Conservation (phyloP, 106 monocot genomes). For the Narthecium ossifragum region DNA sequence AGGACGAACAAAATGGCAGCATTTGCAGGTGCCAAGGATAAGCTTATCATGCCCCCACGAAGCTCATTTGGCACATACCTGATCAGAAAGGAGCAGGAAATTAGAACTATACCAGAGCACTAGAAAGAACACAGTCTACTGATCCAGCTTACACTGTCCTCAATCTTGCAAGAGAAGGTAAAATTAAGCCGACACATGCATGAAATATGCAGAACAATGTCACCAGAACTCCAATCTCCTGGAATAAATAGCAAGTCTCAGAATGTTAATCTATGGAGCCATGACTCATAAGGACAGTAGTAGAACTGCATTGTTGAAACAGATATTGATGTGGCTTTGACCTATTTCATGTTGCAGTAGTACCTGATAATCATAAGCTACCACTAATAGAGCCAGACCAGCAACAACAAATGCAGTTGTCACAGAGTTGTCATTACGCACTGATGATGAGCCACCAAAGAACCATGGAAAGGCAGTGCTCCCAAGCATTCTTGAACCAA, state of each 20-base stretch:
- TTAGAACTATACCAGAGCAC: too few species aligned
- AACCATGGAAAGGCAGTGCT: conserved; percentile 78
- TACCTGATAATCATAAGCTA: conserved; percentile 98
- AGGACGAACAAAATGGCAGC: conserved; percentile 58
- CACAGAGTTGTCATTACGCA: conserved; percentile 56
- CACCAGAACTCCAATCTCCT: conserved; percentile 69
- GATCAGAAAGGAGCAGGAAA: conserved; percentile 11
- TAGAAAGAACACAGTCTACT: too few species aligned
- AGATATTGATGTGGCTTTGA: not conserved
- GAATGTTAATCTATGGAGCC: too few species aligned
- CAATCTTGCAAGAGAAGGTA: conserved; percentile 79
- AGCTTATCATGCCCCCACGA: conserved; percentile 88
- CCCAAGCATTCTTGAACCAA: conserved; percentile 94
- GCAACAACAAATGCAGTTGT: conserved; percentile 50
- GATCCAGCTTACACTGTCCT: conserved; percentile 63
- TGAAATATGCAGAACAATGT: conserved; percentile 75
- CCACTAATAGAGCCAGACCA: conserved; percentile 41
- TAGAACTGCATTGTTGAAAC: too few species aligned
- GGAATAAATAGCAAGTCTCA: too few species aligned
- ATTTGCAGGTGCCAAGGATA: conserved; percentile 72
- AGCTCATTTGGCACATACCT: conserved; percentile 91
- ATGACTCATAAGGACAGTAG: too few species aligned
- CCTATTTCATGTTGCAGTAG: not conserved
- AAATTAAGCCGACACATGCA: conserved; percentile 76
- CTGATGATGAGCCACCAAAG: conserved; percentile 21